Base-by-base conservation (phyloP, 2,329 filamentous ascomycete species). In the Fusarium pilosicola region DNA sequence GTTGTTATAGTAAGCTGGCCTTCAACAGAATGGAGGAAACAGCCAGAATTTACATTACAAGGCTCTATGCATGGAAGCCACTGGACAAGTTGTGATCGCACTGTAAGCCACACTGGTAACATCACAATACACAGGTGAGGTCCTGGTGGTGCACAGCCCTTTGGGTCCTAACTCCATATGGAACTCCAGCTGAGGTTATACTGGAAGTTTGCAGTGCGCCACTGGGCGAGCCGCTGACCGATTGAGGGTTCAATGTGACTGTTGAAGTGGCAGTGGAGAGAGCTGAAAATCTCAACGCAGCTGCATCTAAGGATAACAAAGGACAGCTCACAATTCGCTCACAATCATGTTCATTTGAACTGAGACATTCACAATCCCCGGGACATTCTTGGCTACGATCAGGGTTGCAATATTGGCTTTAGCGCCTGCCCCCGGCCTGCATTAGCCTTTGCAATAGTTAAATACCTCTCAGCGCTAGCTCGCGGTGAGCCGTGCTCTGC, bases 391-490 rank as follows among this genome's bases (percentile, higher is more conserved):
- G 22, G 38, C 20, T 18, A 18, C 14, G 18, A 9, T 36, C 11
- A 24, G 39, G 30, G 39, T 48, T 7, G 30, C 39, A 46, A 11
- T 57, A 57, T 57, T 34, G 55, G 39, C 39, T 48, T 45, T 46
- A 34, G 30, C 39, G 30, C 55, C 15, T 48, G 13, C 17, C 22
- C 48, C 30, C 14, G 30, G 41, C 14, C n/a, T 34, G 39, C 30
- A 30, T 46, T 34, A 57, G 54, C 17, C 13, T 32, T 34, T 34
- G 5, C 54, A 26, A 20, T 45, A 54, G 51, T 12, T 28, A n/a
- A 24, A 18, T 48, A 28, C 55, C 55, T 24, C 55, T 58, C 55
- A 54, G 51, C 34, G 14, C 51, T 54, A 38, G 14, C 20, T 18
- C 7, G 7, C 7, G 14, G 51, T 12, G 12, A 26, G 18, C 10